Base-by-base conservation (phyloP, 2,329 filamentous ascomycete species). In the Corinectria fuckeliana region DNA sequence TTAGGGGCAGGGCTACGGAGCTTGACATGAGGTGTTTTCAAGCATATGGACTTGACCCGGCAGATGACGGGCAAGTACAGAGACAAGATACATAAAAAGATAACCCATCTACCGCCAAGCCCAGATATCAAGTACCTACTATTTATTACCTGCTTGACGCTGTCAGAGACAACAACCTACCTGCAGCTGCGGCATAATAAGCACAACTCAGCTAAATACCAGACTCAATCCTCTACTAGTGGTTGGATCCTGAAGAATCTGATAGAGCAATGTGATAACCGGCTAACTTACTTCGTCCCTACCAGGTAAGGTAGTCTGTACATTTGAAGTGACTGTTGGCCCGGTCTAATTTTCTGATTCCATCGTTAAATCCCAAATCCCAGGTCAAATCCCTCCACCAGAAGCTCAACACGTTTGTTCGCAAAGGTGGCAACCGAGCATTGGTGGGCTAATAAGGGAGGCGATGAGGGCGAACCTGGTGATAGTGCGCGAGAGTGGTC, bases 401-500 rank as follows among this genome's bases (percentile, higher is more conserved):
- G 9, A 38, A 39, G 44, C 4, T 45, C 44, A 28, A 50, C 45
- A n/a, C 49, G 44, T 21, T 47, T 50, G 14, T 50, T 55, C 56
- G 50, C 45, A 55, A 50, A 50, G 50, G 56, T 16, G 42, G 50
- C 30, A 20, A 39, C 7, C 39, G 23, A 39, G 23, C 38, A 41
- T 39, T 36, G 20, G 23, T 25, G 18, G 44, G 36, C 38, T 45
- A 54, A 28, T 44, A 26, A 39, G 26, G 23, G 25, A 42, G 30
- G 44, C 36, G 25, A 58, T 50, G 21, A 53, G 49, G 49, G 41
- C 36, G 26, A 42, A 38, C 42, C 39, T 26, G 41, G 42, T 28
- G 47, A 26, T 50, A 30, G 44, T n/a, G 39, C 30, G 45, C 6
- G 44, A 34, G 42, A 50, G 56, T 59, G 56, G 50, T 50, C 56